Conservation (phyloP, 257 asterid genomes). For the Capsicum baccatum region DNA sequence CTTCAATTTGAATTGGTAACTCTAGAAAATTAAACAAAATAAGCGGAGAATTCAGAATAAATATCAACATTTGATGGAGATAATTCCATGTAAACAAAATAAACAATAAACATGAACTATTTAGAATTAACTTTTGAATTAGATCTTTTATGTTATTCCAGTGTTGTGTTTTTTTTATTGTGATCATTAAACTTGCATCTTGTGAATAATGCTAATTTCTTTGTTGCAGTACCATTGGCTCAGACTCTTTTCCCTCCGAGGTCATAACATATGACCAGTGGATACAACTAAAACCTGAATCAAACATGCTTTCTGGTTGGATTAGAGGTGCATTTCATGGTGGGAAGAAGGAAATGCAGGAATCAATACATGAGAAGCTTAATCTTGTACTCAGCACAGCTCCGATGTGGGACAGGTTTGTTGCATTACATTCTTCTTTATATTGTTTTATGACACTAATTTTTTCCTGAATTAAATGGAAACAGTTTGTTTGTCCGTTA, state of each 20-base stretch:
- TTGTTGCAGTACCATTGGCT: constrained; percentile 56
- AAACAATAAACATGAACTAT: neutral
- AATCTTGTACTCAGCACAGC: constrained; percentile 73
- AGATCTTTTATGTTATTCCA: neutral
- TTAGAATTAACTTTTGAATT: neutral
- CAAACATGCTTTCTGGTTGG: constrained; percentile 68
- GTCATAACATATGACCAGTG: constrained; percentile 78
- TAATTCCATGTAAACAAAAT: neutral
- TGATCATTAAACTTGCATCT: constrained; percentile 18
- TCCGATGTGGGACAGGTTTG: constrained; percentile 93
- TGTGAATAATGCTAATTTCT: constrained; percentile 15
- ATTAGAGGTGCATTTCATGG: constrained; percentile 73
- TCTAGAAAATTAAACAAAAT: neutral
- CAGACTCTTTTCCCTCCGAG: constrained; percentile 76
- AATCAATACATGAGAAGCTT: constrained; percentile 60
- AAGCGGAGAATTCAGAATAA: neutral
- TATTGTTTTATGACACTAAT: neutral
- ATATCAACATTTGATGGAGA: neutral
- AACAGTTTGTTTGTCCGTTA: neutral
- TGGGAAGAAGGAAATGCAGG: constrained; percentile 78
- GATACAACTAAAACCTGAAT: constrained; percentile 68
- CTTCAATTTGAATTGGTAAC: neutral
- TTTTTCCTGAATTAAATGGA: neutral
- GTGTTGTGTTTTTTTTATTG: constrained; percentile 20
- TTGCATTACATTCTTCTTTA: constrained; percentile 23